A percentile compares a stretch with the other conserved stretches of the same genome.
Conservation (phyloP, 306 rosid genomes). For the Canavalia ensiformis region DNA sequence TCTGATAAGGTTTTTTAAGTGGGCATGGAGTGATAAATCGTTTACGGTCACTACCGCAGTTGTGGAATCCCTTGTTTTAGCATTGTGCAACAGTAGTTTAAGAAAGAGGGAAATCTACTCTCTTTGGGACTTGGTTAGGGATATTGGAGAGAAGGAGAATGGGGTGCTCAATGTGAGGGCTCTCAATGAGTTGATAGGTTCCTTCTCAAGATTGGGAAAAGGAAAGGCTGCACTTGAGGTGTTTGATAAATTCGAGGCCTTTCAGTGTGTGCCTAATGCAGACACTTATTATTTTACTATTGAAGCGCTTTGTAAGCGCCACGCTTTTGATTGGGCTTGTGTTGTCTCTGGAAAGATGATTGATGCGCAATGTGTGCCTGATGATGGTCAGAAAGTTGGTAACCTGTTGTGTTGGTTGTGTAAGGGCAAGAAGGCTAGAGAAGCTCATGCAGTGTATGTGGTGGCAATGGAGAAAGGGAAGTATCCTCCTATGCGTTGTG, state of each 20-base stretch:
- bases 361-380: constrained; percentile 59
- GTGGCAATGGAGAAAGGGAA: constrained; percentile 60
- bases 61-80: constrained; percentile 61
- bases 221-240: constrained; percentile 78
- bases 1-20: constrained; percentile 67
- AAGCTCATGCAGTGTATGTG: constrained; percentile 65
- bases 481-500: constrained; percentile 46
- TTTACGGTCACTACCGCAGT: constrained; percentile 50
- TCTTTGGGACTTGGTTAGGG: constrained; percentile 77
- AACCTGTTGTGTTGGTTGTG: constrained; percentile 74
- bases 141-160: constrained; percentile 61
- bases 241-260: constrained; percentile 61
- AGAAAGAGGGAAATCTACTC: constrained; percentile 56
- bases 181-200: constrained; percentile 63
- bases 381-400: constrained; percentile 63
- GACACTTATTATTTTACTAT: constrained; percentile 70
- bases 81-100: constrained; percentile 42
- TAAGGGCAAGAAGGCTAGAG: constrained; percentile 63
- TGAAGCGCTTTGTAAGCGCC: constrained; percentile 72
- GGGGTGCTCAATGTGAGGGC: constrained; percentile 49
- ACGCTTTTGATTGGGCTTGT: constrained; percentile 64
- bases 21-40: constrained; percentile 70
- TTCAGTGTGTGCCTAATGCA: constrained; percentile 64
- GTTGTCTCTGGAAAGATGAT: constrained; percentile 70
- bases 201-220: constrained; percentile 71